phyloP scores from a whole-genome alignment of 208 protist genomes.

The Strigomonas galati region DNA sequence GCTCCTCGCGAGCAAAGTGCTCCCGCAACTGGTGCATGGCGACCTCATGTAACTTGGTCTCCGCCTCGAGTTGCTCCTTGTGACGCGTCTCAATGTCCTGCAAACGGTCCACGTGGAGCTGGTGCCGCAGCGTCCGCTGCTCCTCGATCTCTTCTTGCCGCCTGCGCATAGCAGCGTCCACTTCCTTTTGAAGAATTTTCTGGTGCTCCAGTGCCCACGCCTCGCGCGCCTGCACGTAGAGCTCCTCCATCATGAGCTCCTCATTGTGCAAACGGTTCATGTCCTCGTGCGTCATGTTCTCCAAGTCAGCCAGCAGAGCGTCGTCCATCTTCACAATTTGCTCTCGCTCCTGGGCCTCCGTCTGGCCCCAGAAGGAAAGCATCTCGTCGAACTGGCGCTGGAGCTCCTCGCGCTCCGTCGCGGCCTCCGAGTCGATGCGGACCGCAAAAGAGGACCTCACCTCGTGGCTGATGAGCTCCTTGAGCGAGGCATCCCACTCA shows the following conservation, averaged over 20 bases:
- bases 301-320: constrained; percentile 54
- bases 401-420: constrained; percentile 59
- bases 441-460: constrained; percentile 71
- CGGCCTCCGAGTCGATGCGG: constrained; percentile 46
- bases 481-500: constrained; percentile 52
- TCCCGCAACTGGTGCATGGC: constrained; percentile 61
- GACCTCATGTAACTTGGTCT: constrained; percentile 56
- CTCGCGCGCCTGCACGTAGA: constrained; percentile 70
- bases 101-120: constrained; percentile 63
- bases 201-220: constrained; percentile 67
- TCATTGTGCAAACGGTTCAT: constrained; percentile 60
- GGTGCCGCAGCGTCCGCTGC: constrained; percentile 40
- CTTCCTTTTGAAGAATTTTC: constrained; percentile 48
- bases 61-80: constrained; percentile 39
- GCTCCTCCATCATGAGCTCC: constrained; percentile 66
- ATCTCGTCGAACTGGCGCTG: constrained; percentile 56
- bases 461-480: constrained; percentile 59
- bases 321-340: constrained; percentile 80
- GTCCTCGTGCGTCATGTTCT: constrained; percentile 64
- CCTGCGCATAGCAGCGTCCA: constrained; percentile 45
- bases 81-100: constrained; percentile 54
- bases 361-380: constrained; percentile 67
- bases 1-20: constrained; percentile 45
- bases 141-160: constrained; percentile 58
- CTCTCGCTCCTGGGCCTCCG: constrained; percentile 60